Percentiles rank a stretch among this genome's conserved stretches.
Conservation (phyloP, 1,139 yeast genomes). For the Geotrichum bryndzae region DNA sequence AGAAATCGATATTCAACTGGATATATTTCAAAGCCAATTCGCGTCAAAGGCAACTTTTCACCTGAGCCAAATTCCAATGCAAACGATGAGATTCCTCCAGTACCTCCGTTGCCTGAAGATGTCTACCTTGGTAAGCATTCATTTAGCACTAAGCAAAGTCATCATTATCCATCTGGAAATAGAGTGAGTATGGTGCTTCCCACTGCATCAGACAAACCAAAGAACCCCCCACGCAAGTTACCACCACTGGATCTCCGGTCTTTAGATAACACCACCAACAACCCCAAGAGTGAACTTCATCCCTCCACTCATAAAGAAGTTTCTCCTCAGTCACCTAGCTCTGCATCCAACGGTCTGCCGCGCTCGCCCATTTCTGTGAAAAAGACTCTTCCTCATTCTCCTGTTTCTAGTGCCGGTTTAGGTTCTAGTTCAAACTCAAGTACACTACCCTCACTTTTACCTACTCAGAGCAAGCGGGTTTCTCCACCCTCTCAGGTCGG, state of each 20-base stretch:
- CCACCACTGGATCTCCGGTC: neutral
- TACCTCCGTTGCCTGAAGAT: conserved; percentile 18
- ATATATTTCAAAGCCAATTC: conserved; percentile 1
- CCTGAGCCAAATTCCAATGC: conserved; percentile 13
- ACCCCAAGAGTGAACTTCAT: neutral
- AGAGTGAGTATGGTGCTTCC: conserved; percentile 11
- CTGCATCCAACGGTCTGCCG: neutral
- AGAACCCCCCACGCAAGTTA: neutral
- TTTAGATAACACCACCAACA: neutral
- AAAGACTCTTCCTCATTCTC: neutral
- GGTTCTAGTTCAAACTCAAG: neutral
- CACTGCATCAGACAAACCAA: neutral
- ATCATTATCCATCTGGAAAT: neutral
- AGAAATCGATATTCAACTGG: conserved; percentile 11
- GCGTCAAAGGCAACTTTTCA: conserved; percentile 9
- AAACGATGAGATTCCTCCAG: conserved; percentile 18
- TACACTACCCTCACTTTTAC: neutral
- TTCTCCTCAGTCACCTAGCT: neutral
- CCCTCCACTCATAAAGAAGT: neutral
- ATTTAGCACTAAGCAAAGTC: neutral
- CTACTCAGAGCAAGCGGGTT: neutral
- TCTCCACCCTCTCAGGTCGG: neutral
- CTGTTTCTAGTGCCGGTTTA: neutral
- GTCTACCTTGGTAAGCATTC: conserved; percentile 9
- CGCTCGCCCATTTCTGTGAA: neutral